Evolutionary conservation across 768 basidiomycete species (phyloP), one percentile per base, ranked within the genome.

Genomic region (Crassisporium funariophilum): DNA sequence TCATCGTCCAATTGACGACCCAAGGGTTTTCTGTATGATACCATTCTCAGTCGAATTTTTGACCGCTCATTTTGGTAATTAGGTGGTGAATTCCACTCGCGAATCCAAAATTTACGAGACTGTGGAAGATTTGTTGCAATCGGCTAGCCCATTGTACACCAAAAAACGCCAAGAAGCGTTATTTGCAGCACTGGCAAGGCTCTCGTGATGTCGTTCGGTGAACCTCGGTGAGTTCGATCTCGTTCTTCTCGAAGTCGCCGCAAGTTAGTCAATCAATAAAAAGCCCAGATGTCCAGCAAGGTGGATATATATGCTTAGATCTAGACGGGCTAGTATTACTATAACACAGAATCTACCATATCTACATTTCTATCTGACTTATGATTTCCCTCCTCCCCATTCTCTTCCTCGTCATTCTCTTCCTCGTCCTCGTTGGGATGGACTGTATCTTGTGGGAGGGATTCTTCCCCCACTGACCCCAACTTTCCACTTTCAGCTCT

Each of bases 11-110:
- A 16, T 69, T 88, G 29, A 77, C 77, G 3, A 64, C 67, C 13
- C 66, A 71, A 57, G 86, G 86, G 3, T 88, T 81, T 58, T 74
- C 66, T 61, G 85, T 84, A 57, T 60, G 68, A 56, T 16, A 37
- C 33, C 41, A 35, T 19, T 38, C 15, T 15, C 34, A 38, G 38
- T 15, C 15, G 31, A 23, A 13, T 41, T 9, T 12, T 31, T 15
- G 44, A 25, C 19, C 44, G 44, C 23, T 50, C 40, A 40, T 49
- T 24, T 33, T 51, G 55, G 39, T 47, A 24, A 10, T 31, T 37
- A 54, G 42, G 46, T 56, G 16, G 27, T 43, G 29, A 55, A 41
- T 39, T 23, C 29, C 12, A n/a, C n/a, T n/a, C n/a, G n/a, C 35
- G 23, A 8, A 20, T 38, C 50, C 23, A 50, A 50, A 17, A 43